Conservation (phyloP, 768 basidiomycete genomes). For the Strobilomyces dryophilus region DNA sequence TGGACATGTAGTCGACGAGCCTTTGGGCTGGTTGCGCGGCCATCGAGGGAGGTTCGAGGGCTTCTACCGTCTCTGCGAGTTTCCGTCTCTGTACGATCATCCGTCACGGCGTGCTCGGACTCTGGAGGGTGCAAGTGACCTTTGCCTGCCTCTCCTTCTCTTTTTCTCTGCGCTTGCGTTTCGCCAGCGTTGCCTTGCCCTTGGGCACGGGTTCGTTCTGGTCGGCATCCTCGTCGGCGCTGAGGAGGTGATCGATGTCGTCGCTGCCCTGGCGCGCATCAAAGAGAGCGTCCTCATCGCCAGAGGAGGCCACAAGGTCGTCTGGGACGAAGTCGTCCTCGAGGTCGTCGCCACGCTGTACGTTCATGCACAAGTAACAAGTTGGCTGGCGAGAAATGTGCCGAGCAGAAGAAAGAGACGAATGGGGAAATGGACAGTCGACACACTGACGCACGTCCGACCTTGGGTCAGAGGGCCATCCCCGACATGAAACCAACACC, state of each 20-base stretch:
- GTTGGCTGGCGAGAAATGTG: too few species aligned
- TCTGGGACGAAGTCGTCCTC: slow-evolving; percentile 80
- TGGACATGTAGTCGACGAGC: slow-evolving; percentile 59
- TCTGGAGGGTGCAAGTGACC: slow-evolving; percentile 34
- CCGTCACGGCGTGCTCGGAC: slow-evolving; percentile 6
- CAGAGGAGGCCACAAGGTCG: slow-evolving; percentile 60
- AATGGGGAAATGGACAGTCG: neutral
- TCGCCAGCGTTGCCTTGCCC: slow-evolving; percentile 33
- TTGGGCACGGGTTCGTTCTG: slow-evolving; percentile 27
- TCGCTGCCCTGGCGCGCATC: slow-evolving; percentile 30
- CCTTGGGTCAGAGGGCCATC: slow-evolving; percentile 1
- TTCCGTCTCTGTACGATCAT: slow-evolving; percentile 53
- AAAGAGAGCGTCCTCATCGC: slow-evolving; percentile 42
- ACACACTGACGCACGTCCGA: too few species aligned
- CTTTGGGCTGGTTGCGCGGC: slow-evolving; percentile 53
- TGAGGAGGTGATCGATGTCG: slow-evolving; percentile 38
- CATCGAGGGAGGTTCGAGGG: slow-evolving; percentile 39
- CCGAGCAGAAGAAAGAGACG: neutral
- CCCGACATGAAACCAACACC: slow-evolving; percentile 29
- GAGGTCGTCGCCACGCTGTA: slow-evolving; percentile 67
- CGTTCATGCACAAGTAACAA: slow-evolving; percentile 17
- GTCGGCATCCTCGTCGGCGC: slow-evolving; percentile 41
- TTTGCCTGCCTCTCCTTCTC: slow-evolving; percentile 73
- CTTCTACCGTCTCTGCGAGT: slow-evolving; percentile 43
- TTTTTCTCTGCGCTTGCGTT: slow-evolving; percentile 72